Conservation (phyloP, 495 filamentous ascomycete genomes). For the Penicillium angulare region DNA sequence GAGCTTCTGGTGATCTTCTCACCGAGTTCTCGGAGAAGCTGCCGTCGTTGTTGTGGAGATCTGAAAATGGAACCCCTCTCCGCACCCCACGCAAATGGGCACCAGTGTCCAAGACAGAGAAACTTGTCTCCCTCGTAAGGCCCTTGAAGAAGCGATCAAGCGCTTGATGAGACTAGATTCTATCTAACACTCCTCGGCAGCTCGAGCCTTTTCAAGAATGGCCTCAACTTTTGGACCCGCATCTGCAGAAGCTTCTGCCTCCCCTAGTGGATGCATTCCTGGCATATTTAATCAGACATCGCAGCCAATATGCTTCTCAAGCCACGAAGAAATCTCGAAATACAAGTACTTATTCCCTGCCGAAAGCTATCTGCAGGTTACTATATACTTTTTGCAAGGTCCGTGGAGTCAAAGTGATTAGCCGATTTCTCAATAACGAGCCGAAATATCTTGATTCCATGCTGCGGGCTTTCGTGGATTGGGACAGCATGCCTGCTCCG, state of each 20-base stretch:
- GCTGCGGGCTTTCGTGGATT: slow-evolving; percentile 61
- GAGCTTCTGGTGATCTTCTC: slow-evolving; percentile 65
- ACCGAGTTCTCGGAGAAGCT: slow-evolving; percentile 58
- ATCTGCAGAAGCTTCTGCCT: slow-evolving; percentile 72
- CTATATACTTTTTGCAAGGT: slow-evolving; percentile 94
- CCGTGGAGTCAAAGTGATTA: slow-evolving; percentile 87
- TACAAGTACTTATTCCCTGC: slow-evolving; percentile 52
- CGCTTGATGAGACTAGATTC: background rate
- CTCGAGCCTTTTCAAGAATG: slow-evolving; percentile 94
- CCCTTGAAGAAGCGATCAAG: background rate
- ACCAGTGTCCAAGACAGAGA: slow-evolving; percentile 38
- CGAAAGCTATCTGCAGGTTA: slow-evolving; percentile 69
- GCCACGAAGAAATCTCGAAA: slow-evolving; percentile 28
- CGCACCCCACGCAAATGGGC: slow-evolving; percentile 43
- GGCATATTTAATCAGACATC: slow-evolving; percentile 53
- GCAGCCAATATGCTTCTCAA: slow-evolving; percentile 35
- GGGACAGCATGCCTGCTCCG: slow-evolving; percentile 27
- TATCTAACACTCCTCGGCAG: slow-evolving; percentile 36
- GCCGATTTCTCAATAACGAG: slow-evolving; percentile 85
- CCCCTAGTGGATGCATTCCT: slow-evolving; percentile 72
- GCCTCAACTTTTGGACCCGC: slow-evolving; percentile 90
- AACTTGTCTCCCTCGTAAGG: slow-evolving; percentile 44
- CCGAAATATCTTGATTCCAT: slow-evolving; percentile 78
- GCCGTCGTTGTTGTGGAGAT: slow-evolving; percentile 50
- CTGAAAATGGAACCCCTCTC: slow-evolving; percentile 21